Conservation (phyloP, 139 green algal genomes). For the Chlamydomonas sp. region DNA sequence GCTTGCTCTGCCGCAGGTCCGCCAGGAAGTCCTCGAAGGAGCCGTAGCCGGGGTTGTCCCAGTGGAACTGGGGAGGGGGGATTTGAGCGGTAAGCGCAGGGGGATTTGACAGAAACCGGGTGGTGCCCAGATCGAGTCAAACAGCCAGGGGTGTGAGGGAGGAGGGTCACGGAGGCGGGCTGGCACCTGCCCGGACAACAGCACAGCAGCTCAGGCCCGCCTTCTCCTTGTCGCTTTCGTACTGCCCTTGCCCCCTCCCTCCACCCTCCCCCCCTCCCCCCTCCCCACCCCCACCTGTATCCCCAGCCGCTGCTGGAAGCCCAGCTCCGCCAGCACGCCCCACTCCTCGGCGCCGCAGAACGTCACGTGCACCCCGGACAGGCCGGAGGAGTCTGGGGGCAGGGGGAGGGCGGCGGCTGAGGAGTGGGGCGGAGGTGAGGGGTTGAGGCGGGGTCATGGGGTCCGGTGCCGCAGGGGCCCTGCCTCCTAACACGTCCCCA, state of each 20-base stretch:
- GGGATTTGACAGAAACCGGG: not conserved
- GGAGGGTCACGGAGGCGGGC: too few species aligned
- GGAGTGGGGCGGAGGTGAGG: not conserved
- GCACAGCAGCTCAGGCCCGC: too few species aligned
- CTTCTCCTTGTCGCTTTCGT: too few species aligned
- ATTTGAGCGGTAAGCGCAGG: not conserved
- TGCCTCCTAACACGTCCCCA: too few species aligned
- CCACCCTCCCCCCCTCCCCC: not conserved
- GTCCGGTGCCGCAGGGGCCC: too few species aligned
- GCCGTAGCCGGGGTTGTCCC: constrained; percentile 69
- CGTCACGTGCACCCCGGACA: constrained; percentile 86
- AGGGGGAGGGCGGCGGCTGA: not conserved
- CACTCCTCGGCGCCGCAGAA: constrained; percentile 84
- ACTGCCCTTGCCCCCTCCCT: too few species aligned
- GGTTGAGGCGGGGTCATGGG: not conserved
- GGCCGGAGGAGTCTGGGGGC: constrained; percentile 57
- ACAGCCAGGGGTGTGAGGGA: not conserved
- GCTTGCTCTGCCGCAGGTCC: constrained; percentile 84
- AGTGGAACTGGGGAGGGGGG: constrained; percentile 66
- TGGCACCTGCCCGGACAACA: too few species aligned
- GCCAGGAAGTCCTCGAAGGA: constrained; percentile 89
- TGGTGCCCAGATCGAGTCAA: too few species aligned
- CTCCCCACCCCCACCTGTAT: constrained; percentile 47
- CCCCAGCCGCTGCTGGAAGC: constrained; percentile 77
- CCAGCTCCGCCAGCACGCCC: constrained; percentile 60